A percentile compares a stretch with the other conserved stretches of the same genome.
Evolutionary conservation across 495 filamentous ascomycete genomes (phyloP).

Genomic region (Neurospora sp.): DNA sequence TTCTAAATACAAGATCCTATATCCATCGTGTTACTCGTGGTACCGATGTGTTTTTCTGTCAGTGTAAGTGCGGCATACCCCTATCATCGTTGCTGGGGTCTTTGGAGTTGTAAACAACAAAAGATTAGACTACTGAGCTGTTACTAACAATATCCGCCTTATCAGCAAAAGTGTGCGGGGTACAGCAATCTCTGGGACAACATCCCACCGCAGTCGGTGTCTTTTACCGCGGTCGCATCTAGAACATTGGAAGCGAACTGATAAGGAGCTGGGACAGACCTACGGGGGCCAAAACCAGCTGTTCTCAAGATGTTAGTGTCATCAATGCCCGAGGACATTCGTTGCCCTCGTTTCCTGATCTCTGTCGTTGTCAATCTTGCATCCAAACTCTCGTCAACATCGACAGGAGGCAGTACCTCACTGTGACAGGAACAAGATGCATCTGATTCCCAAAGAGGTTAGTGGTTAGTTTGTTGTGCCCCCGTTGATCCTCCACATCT

Average conservation of each 20-base stretch:
- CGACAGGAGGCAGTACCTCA: neutral
- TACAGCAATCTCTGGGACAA: neutral
- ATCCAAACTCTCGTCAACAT: neutral
- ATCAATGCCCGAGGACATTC: neutral
- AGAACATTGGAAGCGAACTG: neutral
- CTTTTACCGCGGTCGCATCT: neutral
- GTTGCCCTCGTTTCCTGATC: neutral
- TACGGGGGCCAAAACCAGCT: neutral
- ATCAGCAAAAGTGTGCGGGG: neutral
- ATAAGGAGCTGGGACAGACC: neutral
- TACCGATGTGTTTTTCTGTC: neutral
- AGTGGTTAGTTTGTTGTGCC: conserved; percentile 15
- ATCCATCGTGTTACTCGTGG: neutral
- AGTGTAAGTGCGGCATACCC: neutral
- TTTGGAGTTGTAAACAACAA: neutral
- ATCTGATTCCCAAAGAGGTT: conserved; percentile 82
- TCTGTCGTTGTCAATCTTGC: neutral
- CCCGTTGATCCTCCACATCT: neutral
- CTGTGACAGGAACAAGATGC: conserved; percentile 42
- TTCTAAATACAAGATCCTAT: neutral
- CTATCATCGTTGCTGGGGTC: neutral
- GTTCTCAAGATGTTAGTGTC: neutral
- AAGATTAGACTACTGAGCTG: neutral
- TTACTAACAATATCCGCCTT: conserved; percentile 1
- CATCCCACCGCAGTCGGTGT: neutral